These are phyloP conservation scores for Evernia prunastri DNA, from an alignment of 495 filamentous ascomycete species.

Conservation along the genomic window DNA sequence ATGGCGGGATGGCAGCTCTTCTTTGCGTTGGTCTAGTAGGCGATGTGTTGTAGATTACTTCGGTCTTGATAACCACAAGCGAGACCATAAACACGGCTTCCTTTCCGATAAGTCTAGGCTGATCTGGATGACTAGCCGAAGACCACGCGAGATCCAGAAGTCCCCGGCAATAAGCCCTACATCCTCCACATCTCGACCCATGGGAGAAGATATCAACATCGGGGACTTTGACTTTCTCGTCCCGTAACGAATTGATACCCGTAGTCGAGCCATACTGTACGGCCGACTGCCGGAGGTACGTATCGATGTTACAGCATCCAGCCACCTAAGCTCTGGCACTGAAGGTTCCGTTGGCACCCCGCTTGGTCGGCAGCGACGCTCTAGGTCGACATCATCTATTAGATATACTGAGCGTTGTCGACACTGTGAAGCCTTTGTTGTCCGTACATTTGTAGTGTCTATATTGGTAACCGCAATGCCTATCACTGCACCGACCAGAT, in stretches of 20 bases:
- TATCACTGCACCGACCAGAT: neutral
- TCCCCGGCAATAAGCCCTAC: neutral
- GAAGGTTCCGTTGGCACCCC: neutral
- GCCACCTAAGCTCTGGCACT: neutral
- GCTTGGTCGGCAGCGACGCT: neutral
- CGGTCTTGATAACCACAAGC: too few species aligned
- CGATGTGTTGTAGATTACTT: too few species aligned
- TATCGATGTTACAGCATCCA: neutral
- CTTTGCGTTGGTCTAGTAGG: too few species aligned
- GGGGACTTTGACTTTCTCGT: too few species aligned
- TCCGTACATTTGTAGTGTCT: neutral
- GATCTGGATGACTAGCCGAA: neutral
- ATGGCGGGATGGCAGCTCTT: too few species aligned
- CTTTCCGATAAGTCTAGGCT: neutral
- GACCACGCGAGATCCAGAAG: neutral
- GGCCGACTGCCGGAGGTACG: neutral
- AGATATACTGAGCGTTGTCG: neutral
- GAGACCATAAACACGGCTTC: conserved; percentile 1
- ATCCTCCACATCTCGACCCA: neutral
- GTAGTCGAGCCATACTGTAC: neutral
- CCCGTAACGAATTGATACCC: neutral
- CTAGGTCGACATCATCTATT: neutral
- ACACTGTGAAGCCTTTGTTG: neutral
- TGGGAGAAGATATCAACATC: too few species aligned
- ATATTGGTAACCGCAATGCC: neutral